Conservation (phyloP, 768 basidiomycete genomes). For the Hebeloma cylindrosporum region DNA sequence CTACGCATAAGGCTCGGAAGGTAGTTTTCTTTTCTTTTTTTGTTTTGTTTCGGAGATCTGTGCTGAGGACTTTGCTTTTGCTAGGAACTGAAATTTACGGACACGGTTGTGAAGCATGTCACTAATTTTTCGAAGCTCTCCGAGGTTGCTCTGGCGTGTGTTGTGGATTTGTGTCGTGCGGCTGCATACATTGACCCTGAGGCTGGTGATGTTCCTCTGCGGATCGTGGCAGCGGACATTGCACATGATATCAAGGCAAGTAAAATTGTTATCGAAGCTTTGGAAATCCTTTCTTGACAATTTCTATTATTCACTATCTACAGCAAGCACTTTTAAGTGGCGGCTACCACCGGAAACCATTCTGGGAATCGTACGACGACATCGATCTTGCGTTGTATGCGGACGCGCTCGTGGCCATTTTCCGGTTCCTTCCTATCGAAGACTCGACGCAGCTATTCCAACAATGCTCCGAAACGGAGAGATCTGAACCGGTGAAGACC, state of each 20-base stretch:
- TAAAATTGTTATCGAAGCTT: no score
- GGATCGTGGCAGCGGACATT: slow-evolving; percentile 66
- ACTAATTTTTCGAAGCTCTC: slow-evolving; percentile 53
- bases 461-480: slow-evolving; percentile 70
- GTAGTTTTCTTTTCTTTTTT: slow-evolving; percentile 20
- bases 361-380: slow-evolving; percentile 71
- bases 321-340: slow-evolving; percentile 34
- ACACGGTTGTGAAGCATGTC: slow-evolving; percentile 62
- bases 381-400: slow-evolving; percentile 77
- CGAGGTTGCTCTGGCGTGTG: slow-evolving; percentile 70
- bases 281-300: no score
- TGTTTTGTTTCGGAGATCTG: background rate
- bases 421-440: slow-evolving; percentile 64
- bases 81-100: slow-evolving; percentile 59
- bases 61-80: background rate
- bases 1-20: slow-evolving; percentile 39
- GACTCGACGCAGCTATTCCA: slow-evolving; percentile 62
- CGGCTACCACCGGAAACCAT: slow-evolving; percentile 50
- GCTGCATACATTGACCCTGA: slow-evolving; percentile 52
- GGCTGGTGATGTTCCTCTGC: slow-evolving; percentile 62
- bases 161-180: slow-evolving; percentile 75
- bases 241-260: slow-evolving; percentile 79
- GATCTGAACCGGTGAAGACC: slow-evolving; percentile 79
- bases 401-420: slow-evolving; percentile 71
- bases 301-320: no score